Evolutionary conservation across 148 eudicot species (phyloP), one percentile per base, ranked within the genome.

Genomic region (Spergularia bocconei): DNA sequence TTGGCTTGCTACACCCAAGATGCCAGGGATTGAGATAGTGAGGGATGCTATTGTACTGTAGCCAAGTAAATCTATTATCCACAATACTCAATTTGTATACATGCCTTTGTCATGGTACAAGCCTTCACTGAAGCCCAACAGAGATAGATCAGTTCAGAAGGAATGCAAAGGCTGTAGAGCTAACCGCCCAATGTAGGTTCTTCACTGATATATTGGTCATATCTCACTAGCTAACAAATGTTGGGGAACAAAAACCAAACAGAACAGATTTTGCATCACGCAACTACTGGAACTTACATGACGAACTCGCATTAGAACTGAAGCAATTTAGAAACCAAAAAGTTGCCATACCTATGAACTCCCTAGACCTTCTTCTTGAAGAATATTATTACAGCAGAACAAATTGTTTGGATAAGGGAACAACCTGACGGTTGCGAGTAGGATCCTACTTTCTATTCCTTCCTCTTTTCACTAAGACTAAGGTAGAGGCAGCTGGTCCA

Each of bases 131-230:
- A 44, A 44, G 48, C 48, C 10, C 60, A 56, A 6, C n/a, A 6
- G 23, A 56, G 20, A 56, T 16, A 16, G 7, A 56, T 20, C 20
- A 39, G 16, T 63, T 63, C 8, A 11, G 17, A 15, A 15, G 41
- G 33, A 63, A 0, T 41, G 8, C 17, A 13, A 33, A 63, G 15
- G 47, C 33, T 63, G 66, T 5, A 63, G 29, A 15, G 41, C 66
- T 29, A 29, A 29, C n/a, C 12, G 41, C 39, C 5, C 44, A 62
- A 36, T 62, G 41, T 33, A 25, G 66, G 17, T 62, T 62, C n/a
- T 62, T 62, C 44, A 62, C 66, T 29, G 39, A 62, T 57, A n/a
- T 17, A 57, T 57, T 57, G 59, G 21, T 55, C 59, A 55, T 55
- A 55, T n/a, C 19, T 55, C 36, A 29, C 36, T 29, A 29, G 19